A percentile compares a stretch with the other conserved stretches of the same genome.
Conservation (phyloP, 2,329 filamentous ascomycete species). For the Trichoderma atroviride region DNA sequence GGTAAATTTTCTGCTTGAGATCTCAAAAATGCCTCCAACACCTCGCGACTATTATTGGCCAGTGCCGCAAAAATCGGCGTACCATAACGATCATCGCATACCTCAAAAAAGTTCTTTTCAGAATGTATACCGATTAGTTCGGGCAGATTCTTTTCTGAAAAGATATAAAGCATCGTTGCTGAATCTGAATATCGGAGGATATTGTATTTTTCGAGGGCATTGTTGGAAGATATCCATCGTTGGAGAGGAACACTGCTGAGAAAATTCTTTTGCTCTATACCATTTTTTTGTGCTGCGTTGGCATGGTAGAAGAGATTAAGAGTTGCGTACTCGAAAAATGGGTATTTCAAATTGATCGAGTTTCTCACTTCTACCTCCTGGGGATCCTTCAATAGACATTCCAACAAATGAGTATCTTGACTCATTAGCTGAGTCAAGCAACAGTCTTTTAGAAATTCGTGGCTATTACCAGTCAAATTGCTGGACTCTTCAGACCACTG, state of each 20-base stretch:
- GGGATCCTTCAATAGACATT: not conserved
- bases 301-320: not conserved
- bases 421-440: not conserved
- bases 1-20: not conserved
- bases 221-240: not conserved
- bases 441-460: not conserved
- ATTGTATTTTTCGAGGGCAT: not conserved
- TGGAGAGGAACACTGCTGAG: not conserved
- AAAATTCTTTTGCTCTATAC: not conserved
- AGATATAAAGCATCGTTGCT: not conserved
- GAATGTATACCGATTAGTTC: not conserved
- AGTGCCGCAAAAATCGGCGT: constrained; percentile 13
- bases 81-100: not conserved
- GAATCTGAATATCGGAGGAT: not conserved
- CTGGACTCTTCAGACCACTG: not conserved
- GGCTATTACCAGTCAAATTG: not conserved
- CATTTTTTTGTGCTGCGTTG: not conserved
- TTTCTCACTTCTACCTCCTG: not conserved
- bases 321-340: constrained; percentile 4
- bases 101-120: not conserved
- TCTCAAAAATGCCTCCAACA: not conserved
- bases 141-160: not conserved
- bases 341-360: not conserved
- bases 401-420: not conserved
- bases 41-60: not conserved